A percentile compares a stretch with the other conserved stretches of the same genome.
These are phyloP conservation scores for Solanum etuberosum DNA, from an alignment of 257 asterid genomes.

Conservation along the genomic window DNA sequence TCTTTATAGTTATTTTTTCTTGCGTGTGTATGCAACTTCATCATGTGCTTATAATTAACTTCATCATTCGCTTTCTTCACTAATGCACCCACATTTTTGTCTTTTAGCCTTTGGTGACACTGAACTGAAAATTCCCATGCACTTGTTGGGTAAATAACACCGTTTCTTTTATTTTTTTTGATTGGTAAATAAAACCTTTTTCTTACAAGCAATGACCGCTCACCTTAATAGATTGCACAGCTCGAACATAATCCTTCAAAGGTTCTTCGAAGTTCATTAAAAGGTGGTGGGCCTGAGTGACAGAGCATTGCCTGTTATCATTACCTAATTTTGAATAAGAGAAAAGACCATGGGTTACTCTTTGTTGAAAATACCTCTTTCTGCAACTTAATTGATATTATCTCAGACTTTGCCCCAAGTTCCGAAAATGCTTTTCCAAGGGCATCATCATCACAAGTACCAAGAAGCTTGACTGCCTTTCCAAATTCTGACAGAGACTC, in stretches of 20 bases:
- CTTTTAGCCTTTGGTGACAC: not conserved
- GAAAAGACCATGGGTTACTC: not conserved
- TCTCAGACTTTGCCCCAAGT: slow-evolving; percentile 79
- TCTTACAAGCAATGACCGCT: slow-evolving; percentile 9
- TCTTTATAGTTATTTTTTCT: not conserved
- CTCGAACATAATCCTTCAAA: slow-evolving; percentile 86
- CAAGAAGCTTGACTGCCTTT: slow-evolving; percentile 88
- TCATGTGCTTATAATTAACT: not conserved
- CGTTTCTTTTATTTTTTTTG: not conserved
- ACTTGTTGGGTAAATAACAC: not conserved
- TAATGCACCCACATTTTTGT: not conserved
- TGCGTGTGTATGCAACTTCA: not conserved
- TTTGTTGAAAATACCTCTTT: slow-evolving; percentile 48
- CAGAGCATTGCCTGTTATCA: not conserved
- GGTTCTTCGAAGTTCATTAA: slow-evolving; percentile 97
- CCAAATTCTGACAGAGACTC: slow-evolving; percentile 87
- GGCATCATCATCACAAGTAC: slow-evolving; percentile 63
- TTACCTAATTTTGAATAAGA: not conserved
- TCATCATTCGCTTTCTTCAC: not conserved
- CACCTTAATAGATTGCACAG: slow-evolving; percentile 96
- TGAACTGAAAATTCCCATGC: not conserved
- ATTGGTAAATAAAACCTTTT: not conserved
- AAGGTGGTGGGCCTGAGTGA: slow-evolving; percentile 79
- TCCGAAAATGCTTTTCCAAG: slow-evolving; percentile 93
- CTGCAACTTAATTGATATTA: slow-evolving; percentile 61